These are phyloP conservation scores for Sporisorium iseilematis-ciliati DNA, from an alignment of 1,284 basidiomycete genomes.

Conservation along the genomic window DNA sequence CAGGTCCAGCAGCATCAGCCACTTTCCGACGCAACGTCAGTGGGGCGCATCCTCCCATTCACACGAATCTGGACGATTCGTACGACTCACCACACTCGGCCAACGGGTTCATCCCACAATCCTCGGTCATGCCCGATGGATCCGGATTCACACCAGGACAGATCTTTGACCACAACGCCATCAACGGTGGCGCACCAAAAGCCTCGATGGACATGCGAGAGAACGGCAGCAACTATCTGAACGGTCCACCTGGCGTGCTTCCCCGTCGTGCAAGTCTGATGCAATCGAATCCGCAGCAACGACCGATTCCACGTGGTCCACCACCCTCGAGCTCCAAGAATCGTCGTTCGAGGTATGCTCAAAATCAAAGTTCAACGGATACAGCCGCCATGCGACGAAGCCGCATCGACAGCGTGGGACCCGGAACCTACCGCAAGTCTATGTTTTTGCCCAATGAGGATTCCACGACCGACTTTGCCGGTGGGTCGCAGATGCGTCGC, in stretches of 20 bases:
- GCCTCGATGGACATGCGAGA: conserved; percentile 27
- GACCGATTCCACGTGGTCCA: conserved; percentile 31
- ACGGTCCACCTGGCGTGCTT: conserved; percentile 17
- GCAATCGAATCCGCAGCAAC: conserved; percentile 24
- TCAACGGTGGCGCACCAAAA: conserved; percentile 34
- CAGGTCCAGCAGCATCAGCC: conserved; percentile 43
- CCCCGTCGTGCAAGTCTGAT: conserved; percentile 28
- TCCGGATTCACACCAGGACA: conserved; percentile 51
- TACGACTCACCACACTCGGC: conserved; percentile 35
- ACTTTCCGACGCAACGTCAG: conserved; percentile 50
- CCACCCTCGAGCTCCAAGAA: conserved; percentile 45
- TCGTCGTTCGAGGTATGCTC: conserved; percentile 36
- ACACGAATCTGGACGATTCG: conserved; percentile 18
- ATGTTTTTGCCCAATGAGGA: conserved; percentile 44
- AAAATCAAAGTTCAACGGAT: conserved; percentile 8
- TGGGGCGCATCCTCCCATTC: conserved; percentile 46
- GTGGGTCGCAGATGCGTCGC: conserved; percentile 27
- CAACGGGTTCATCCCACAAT: conserved; percentile 1
- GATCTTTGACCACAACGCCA: conserved; percentile 39
- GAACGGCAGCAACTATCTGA: conserved; percentile 19
- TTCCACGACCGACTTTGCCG: conserved; percentile 14
- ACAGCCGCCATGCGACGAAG: conserved; percentile 29
- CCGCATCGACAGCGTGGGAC: conserved; percentile 53
- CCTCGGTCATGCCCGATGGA: conserved; percentile 39
- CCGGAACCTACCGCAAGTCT: conserved; percentile 56